These are phyloP conservation scores for Centella asiatica DNA, from an alignment of 129 eudicot species.

Conservation along the genomic window DNA sequence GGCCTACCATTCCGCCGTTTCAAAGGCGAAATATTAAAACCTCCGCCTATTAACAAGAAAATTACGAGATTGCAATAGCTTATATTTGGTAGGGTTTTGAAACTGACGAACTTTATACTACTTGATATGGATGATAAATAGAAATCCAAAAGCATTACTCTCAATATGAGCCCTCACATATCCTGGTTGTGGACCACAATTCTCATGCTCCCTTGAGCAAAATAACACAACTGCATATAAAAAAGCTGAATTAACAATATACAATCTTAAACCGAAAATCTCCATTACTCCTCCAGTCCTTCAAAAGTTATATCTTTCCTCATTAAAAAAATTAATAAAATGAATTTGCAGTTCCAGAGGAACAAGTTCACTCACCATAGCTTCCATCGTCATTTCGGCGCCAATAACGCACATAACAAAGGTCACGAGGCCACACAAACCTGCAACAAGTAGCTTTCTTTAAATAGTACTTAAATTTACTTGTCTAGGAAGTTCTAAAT, in stretches of 20 bases:
- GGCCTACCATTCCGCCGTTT: conserved; percentile 93
- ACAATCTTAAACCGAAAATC: neutral
- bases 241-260: conserved; percentile 5
- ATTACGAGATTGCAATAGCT: neutral
- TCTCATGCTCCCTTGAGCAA: conserved; percentile 90
- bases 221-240: conserved; percentile 83
- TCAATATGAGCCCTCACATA: conserved; percentile 95
- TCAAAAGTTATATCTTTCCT: neutral
- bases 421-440: conserved; percentile 99
- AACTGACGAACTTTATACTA: conserved; percentile 2
- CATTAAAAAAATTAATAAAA: neutral
- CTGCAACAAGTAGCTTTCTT: conserved; percentile 32
- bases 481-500: neutral
- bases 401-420: conserved; percentile 98
- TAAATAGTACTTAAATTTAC: neutral
- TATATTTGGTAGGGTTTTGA: conserved; percentile 14
- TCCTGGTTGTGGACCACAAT: conserved; percentile 98
- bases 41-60: conserved; percentile 67
- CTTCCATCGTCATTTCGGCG: conserved; percentile 99
- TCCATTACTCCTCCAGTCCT: neutral
- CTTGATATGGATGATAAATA: conserved; percentile 2
- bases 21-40: conserved; percentile 84
- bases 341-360: no score
- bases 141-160: conserved; percentile 42
- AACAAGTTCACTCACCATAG: conserved; percentile 55